A percentile compares a stretch with the other conserved stretches of the same genome.
Evolutionary conservation across 805 yeast genomes (phyloP).

Genomic region (Sungouiella thailandica): DNA sequence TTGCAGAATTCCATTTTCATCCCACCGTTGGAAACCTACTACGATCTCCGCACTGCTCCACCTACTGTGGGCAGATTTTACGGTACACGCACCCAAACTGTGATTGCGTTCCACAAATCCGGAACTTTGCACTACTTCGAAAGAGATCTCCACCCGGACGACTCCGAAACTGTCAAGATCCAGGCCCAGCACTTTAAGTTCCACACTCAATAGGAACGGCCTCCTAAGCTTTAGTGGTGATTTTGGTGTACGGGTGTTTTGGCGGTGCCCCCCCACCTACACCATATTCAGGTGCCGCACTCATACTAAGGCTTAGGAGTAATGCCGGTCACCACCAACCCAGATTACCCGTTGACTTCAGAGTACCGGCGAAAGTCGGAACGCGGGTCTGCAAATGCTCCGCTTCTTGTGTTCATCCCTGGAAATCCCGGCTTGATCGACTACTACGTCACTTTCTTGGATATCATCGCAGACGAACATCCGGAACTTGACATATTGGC

Average conservation of each 20-base stretch:
- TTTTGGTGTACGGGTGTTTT: slow-evolving; percentile 1
- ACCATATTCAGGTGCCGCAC: not conserved
- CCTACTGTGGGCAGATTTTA: slow-evolving; percentile 47
- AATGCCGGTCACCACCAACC: slow-evolving; percentile 8
- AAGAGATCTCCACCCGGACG: slow-evolving; percentile 41
- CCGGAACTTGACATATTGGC: slow-evolving; percentile 51
- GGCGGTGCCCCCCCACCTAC: not conserved
- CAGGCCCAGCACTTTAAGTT: slow-evolving; percentile 13
- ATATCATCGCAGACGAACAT: slow-evolving; percentile 32
- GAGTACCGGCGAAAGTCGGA: slow-evolving; percentile 15
- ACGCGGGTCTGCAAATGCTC: slow-evolving; percentile 1
- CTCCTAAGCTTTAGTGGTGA: not conserved
- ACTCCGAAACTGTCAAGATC: slow-evolving; percentile 5
- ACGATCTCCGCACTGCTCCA: slow-evolving; percentile 8
- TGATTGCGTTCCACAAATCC: slow-evolving; percentile 53
- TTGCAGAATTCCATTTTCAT: slow-evolving; percentile 62
- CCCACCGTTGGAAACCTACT: slow-evolving; percentile 50
- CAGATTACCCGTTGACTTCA: slow-evolving; percentile 22
- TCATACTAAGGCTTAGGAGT: not conserved
- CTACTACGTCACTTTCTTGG: slow-evolving; percentile 55
- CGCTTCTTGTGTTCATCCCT: slow-evolving; percentile 55
- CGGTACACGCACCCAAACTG: slow-evolving; percentile 87
- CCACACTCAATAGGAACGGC: slow-evolving; percentile 5
- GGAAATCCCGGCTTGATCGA: slow-evolving; percentile 76
- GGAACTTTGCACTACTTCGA: slow-evolving; percentile 58